Conservation (phyloP, 2,329 filamentous ascomycete species). For the Escovopsis weberi region DNA sequence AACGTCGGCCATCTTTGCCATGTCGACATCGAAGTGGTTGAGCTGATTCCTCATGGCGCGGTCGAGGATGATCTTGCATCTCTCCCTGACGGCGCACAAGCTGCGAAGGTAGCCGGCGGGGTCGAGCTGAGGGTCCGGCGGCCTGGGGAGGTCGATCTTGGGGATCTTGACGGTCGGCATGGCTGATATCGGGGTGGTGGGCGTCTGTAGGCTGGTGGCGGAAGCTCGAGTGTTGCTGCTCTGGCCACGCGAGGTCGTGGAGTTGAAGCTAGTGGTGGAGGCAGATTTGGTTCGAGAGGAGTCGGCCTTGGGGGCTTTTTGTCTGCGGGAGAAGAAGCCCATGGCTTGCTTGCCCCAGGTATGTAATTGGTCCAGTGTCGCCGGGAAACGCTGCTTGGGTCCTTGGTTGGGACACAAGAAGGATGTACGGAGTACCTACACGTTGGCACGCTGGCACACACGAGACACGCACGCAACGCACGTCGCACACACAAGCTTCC, state of each 20-base stretch:
- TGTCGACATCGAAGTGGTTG: conserved; percentile 78
- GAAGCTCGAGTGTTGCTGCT: conserved; percentile 35
- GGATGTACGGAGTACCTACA: too few relatives aligned
- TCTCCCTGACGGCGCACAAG: conserved; percentile 73
- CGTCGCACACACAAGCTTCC: too few relatives aligned
- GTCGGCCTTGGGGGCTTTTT: conserved; percentile 32
- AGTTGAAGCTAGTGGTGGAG: conserved; percentile 37
- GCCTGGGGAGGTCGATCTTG: conserved; percentile 66
- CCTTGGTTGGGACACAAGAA: too few relatives aligned
- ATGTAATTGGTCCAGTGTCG: too few relatives aligned
- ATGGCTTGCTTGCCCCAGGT: too few relatives aligned
- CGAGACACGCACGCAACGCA: too few relatives aligned
- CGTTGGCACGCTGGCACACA: too few relatives aligned
- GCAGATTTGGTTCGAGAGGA: conserved; percentile 28
- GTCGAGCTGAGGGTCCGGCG: conserved; percentile 77
- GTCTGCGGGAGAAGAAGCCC: conserved; percentile 42
- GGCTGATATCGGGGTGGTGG: conserved; percentile 34
- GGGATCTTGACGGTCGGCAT: conserved; percentile 43
- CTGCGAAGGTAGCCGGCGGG: conserved; percentile 84
- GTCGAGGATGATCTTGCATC: conserved; percentile 57
- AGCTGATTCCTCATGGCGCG: conserved; percentile 67
- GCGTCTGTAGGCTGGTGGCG: conserved; percentile 28
- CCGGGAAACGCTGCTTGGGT: too few relatives aligned
- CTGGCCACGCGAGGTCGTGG: conserved; percentile 31
- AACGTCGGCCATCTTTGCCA: conserved; percentile 69